Percentiles rank a stretch among this genome's conserved stretches.
phyloP scores from a whole-genome alignment of 2,329 filamentous ascomycete species.

The Fusarium ramigenum region DNA sequence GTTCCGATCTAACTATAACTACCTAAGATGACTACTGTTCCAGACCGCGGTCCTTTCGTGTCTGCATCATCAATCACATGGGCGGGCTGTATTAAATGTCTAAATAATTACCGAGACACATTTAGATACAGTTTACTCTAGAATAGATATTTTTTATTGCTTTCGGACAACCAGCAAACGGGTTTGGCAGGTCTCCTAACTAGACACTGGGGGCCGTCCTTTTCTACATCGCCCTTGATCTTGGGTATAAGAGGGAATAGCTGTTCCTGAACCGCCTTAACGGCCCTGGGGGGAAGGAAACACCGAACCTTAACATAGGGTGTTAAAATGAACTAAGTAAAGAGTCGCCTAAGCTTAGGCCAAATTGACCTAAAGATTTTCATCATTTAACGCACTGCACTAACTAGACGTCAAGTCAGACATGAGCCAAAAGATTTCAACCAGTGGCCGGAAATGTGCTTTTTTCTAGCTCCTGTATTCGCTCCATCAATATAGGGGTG shows the following conservation, averaged over 20 bases:
- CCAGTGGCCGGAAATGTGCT: fast-evolving
- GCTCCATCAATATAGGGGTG: too few species aligned
- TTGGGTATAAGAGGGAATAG: too few species aligned
- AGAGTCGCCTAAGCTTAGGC: too few species aligned
- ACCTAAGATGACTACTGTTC: not conserved
- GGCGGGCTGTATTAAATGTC: fast-evolving
- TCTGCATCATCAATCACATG: not conserved
- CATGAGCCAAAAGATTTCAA: fast-evolving
- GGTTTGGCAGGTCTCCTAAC: fast-evolving
- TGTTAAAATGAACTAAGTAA: too few species aligned
- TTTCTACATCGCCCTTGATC: not conserved
- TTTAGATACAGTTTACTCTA: not conserved
- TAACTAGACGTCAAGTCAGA: not conserved
- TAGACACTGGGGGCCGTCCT: not conserved
- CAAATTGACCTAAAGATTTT: too few species aligned
- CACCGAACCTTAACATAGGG: too few species aligned
- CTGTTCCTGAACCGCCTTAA: too few species aligned
- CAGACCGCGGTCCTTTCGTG: not conserved
- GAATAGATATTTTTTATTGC: fast-evolving
- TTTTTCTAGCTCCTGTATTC: not conserved
- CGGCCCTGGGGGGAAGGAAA: too few species aligned
- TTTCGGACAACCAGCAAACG: fast-evolving
- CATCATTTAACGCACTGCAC: not conserved
- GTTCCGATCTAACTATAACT: not conserved
- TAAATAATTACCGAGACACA: fast-evolving